phyloP scores from a whole-genome alignment of 1,284 basidiomycete genomes.

The Leccinum variabile region DNA sequence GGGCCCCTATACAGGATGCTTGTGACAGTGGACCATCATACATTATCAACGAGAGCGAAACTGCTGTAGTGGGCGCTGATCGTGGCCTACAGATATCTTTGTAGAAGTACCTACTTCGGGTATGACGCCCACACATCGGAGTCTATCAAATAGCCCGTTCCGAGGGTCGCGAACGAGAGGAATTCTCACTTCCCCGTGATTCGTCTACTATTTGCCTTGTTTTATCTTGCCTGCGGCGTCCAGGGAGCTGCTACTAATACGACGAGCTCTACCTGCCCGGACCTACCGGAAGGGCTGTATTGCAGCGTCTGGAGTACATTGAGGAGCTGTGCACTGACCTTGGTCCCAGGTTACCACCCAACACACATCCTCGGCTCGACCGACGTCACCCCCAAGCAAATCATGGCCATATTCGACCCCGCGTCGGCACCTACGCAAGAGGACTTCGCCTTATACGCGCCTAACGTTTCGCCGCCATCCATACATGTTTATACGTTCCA shows the following conservation, averaged over 20 bases:
- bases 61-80: neutral
- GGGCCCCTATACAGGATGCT: neutral
- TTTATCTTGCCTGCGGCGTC: neutral
- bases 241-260: neutral
- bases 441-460: too few species aligned
- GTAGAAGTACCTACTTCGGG: neutral
- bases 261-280: neutral
- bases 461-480: too few species aligned
- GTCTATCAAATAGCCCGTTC: neutral
- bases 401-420: too few species aligned
- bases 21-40: neutral
- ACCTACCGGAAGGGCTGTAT: neutral
- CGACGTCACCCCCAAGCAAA: too few species aligned
- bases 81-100: neutral
- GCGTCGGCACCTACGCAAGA: too few species aligned
- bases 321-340: neutral
- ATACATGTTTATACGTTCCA: too few species aligned
- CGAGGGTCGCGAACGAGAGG: neutral
- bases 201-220: neutral
- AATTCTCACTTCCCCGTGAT: neutral
- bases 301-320: neutral
- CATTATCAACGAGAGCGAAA: neutral
- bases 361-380: too few species aligned
- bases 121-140: neutral
- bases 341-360: neutral